Percentiles rank a stretch among this genome's conserved stretches.
These are phyloP conservation scores for Trichoderma cornu-damae DNA, from an alignment of 2,329 filamentous ascomycete genomes.

Conservation along the genomic window DNA sequence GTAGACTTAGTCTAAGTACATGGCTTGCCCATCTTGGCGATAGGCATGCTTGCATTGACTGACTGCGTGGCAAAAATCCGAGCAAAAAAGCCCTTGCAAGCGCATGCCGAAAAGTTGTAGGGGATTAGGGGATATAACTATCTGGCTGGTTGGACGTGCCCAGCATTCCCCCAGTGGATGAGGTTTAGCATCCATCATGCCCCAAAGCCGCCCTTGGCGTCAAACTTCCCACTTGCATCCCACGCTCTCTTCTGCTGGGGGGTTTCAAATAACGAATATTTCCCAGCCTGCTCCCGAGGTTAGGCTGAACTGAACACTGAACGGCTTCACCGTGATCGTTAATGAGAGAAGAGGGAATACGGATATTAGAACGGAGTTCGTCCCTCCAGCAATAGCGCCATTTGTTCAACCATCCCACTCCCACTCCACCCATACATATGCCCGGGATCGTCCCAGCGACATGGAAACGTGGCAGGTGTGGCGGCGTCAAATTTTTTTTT, in stretches of 20 bases:
- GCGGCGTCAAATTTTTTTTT: conserved; percentile 9
- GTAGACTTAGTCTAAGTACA: too few species aligned
- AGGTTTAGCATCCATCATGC: conserved; percentile 2
- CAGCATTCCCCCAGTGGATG: neutral
- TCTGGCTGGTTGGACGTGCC: too few species aligned
- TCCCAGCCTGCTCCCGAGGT: neutral
- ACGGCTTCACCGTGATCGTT: too few species aligned
- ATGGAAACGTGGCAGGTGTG: conserved; percentile 5
- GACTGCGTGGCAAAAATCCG: neutral
- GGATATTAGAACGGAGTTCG: too few species aligned
- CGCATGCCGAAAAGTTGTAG: neutral
- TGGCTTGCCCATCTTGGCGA: too few species aligned
- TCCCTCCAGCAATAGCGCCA: neutral
- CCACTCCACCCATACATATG: neutral
- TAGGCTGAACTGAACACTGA: neutral
- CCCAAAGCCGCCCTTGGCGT: neutral
- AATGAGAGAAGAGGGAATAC: too few species aligned
- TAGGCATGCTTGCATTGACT: too few species aligned
- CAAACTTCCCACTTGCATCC: neutral
- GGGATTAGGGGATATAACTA: too few species aligned
- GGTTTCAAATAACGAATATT: neutral
- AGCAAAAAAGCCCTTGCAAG: neutral
- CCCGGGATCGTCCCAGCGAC: conserved; percentile 13
- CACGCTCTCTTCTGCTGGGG: neutral
- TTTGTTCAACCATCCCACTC: neutral